phyloP scores from a whole-genome alignment of 441 rosid genomes.

The Brassica hybrid region DNA sequence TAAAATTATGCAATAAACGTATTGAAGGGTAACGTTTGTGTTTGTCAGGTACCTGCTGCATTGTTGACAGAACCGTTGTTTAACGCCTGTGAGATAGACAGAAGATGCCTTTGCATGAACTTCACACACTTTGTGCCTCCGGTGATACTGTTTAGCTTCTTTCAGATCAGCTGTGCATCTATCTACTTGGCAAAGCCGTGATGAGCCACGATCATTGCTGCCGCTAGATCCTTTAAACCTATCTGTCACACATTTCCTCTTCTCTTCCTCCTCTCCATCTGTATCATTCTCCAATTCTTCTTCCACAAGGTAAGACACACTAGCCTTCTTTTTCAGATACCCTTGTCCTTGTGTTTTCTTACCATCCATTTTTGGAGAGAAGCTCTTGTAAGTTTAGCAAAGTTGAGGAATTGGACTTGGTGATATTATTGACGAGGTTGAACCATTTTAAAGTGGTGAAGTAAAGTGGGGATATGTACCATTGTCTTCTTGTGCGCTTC shows the following conservation, averaged over 20 bases:
- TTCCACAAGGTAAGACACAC: conserved; percentile 33
- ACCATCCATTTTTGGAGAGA: conserved; percentile 41
- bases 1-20: too few species aligned
- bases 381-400: conserved; percentile 34
- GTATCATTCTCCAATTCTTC: conserved; percentile 58
- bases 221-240: conserved; percentile 23
- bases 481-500: conserved; percentile 40
- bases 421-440: conserved; percentile 28
- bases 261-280: conserved; percentile 35
- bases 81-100: conserved; percentile 44
- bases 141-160: conserved; percentile 46
- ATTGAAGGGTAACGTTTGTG: neutral
- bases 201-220: conserved; percentile 36
- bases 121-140: conserved; percentile 56
- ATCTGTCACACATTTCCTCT: conserved; percentile 40
- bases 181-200: conserved; percentile 48
- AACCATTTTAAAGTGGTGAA: conserved; percentile 36
- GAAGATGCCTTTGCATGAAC: conserved; percentile 50
- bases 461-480: conserved; percentile 41
- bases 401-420: conserved; percentile 39
- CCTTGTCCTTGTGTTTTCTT: conserved; percentile 41
- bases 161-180: conserved; percentile 45
- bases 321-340: conserved; percentile 24
- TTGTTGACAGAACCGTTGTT: conserved; percentile 56
- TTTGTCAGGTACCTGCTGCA: conserved; percentile 46